Conservation (phyloP, 176 grass and related monocot genomes). For the Olyra latifolia region DNA sequence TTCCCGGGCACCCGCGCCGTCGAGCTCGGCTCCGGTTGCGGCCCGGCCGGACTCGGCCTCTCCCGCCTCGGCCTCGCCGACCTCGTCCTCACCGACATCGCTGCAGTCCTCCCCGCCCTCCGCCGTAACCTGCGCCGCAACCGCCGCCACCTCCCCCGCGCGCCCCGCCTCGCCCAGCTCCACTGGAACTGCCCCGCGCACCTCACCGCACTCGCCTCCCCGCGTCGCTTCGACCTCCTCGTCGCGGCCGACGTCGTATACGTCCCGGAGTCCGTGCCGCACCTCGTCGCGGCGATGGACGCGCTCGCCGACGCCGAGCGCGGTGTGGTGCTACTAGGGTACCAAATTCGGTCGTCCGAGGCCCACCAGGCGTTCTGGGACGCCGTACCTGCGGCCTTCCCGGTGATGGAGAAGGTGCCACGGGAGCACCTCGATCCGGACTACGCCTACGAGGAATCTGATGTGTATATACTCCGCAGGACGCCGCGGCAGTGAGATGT, state of each 20-base stretch:
- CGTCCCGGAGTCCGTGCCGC: slow-evolving; percentile 73
- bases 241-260: slow-evolving; percentile 90
- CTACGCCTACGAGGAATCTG: slow-evolving; percentile 76
- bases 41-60: slow-evolving; percentile 81
- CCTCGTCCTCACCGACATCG: slow-evolving; percentile 83
- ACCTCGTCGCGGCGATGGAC: slow-evolving; percentile 83
- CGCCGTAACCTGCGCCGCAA: slow-evolving; percentile 88
- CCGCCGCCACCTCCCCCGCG: slow-evolving; percentile 49
- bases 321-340: slow-evolving; percentile 76
- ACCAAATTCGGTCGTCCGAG: slow-evolving; percentile 83
- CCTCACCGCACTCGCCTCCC: slow-evolving; percentile 47
- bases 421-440: slow-evolving; percentile 79
- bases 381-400: slow-evolving; percentile 50
- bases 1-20: slow-evolving; percentile 70
- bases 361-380: slow-evolving; percentile 83
- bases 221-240: slow-evolving; percentile 71
- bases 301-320: slow-evolving; percentile 56
- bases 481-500: slow-evolving; percentile 39
- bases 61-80: slow-evolving; percentile 70
- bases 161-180: slow-evolving; percentile 71
- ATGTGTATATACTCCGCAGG: slow-evolving; percentile 75
- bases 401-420: slow-evolving; percentile 72
- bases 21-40: slow-evolving; percentile 81
- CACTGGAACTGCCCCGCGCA: slow-evolving; percentile 81
- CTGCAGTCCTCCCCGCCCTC: slow-evolving; percentile 79